Percentiles rank a stretch among this genome's conserved stretches.
Conservation (phyloP, 352 stramenopile genomes). For the Globisporangium ultimum region DNA sequence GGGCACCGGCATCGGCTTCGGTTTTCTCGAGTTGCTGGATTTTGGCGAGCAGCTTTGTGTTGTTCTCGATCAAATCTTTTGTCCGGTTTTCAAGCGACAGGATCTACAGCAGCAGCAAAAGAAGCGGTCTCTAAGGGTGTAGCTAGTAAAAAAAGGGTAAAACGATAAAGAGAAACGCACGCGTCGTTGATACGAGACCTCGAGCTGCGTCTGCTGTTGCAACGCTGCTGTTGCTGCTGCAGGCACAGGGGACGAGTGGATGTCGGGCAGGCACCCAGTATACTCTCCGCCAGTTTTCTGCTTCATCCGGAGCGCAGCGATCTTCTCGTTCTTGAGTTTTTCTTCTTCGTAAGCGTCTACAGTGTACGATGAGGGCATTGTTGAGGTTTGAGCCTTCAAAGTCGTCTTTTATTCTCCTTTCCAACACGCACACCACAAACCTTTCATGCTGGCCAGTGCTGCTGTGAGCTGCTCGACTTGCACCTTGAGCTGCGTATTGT, state of each 20-base stretch:
- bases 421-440: conserved; percentile 10
- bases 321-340: conserved; percentile 51
- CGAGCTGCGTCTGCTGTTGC: conserved; percentile 67
- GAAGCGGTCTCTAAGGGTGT: neutral
- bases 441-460: conserved; percentile 33
- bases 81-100: conserved; percentile 57
- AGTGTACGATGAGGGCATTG: neutral
- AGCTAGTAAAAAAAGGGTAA: neutral
- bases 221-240: conserved; percentile 31
- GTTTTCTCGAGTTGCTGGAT: conserved; percentile 62
- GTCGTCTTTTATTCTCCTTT: neutral
- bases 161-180: conserved; percentile 15
- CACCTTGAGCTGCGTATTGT: conserved; percentile 32
- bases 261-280: conserved; percentile 36
- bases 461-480: conserved; percentile 31
- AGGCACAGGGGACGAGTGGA: conserved; percentile 23
- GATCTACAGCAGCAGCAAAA: conserved; percentile 23
- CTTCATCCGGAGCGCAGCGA: conserved; percentile 11
- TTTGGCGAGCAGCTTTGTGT: conserved; percentile 61
- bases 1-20: conserved; percentile 31
- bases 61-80: conserved; percentile 60
- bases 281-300: conserved; percentile 24
- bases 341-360: conserved; percentile 43
- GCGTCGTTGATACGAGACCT: conserved; percentile 64
- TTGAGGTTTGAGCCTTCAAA: too few species aligned